phyloP scores from a whole-genome alignment of 75 land plant species.

The Cryptomeria japonica region DNA sequence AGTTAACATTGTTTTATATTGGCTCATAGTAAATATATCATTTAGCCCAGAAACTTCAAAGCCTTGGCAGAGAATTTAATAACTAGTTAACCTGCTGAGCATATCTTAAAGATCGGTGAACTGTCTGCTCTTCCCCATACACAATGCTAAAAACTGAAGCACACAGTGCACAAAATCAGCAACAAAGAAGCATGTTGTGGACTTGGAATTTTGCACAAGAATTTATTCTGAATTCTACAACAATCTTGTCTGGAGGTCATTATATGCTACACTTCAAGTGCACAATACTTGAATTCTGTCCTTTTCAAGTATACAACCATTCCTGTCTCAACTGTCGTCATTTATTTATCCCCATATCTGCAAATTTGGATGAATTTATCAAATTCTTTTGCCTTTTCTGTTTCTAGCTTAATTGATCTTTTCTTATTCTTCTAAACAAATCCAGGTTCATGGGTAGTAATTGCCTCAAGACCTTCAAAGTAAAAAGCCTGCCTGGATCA shows the following conservation, averaged over 20 bases:
- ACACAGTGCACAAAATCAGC: background rate
- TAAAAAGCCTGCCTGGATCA: too few relatives aligned
- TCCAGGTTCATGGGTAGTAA: too few relatives aligned
- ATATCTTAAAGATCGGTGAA: background rate
- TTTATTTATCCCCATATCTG: too few relatives aligned
- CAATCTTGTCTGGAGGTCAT: background rate
- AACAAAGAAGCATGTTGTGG: background rate
- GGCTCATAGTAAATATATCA: background rate
- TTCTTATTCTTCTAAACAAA: too few relatives aligned
- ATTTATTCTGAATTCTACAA: background rate
- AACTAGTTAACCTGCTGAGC: background rate
- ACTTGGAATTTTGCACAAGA: background rate
- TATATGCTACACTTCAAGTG: background rate
- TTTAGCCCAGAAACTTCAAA: background rate
- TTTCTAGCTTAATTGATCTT: background rate
- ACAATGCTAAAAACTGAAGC: too few relatives aligned
- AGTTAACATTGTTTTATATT: background rate
- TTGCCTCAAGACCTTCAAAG: too few relatives aligned
- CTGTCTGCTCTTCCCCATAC: background rate
- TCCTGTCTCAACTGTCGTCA: too few relatives aligned
- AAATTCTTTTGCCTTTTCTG: background rate
- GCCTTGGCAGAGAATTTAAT: background rate
- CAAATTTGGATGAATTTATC: background rate
- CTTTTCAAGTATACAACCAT: too few relatives aligned
- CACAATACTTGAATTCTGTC: background rate